Evolutionary conservation across 1,284 basidiomycete genomes (phyloP).

Genomic region (Fomitopsis schrenkii): DNA sequence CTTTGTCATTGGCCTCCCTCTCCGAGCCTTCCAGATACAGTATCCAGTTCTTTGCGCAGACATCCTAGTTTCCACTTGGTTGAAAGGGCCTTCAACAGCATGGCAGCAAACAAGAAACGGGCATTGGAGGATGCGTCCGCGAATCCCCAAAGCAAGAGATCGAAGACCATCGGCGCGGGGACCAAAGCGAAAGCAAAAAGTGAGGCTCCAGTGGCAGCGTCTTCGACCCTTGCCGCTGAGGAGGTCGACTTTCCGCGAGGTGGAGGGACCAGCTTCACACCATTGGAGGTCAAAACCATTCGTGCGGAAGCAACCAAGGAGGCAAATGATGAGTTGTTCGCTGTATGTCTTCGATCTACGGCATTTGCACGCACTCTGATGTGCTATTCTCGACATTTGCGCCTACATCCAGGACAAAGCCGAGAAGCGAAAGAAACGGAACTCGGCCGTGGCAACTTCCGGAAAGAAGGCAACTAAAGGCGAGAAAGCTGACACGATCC

Average conservation of each 20-base stretch:
- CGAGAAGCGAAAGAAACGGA: constrained; percentile 47
- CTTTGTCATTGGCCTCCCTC: background rate
- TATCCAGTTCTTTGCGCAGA: too few relatives aligned
- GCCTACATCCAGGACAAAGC: constrained; percentile 24
- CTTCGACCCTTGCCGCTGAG: constrained; percentile 50
- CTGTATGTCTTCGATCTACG: background rate
- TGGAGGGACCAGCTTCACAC: constrained; percentile 78
- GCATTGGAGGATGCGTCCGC: constrained; percentile 48
- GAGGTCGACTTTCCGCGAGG: constrained; percentile 96
- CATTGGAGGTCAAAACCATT: constrained; percentile 87
- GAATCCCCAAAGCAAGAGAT: constrained; percentile 52
- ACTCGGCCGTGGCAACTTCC: constrained; percentile 44
- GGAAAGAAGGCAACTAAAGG: constrained; percentile 26
- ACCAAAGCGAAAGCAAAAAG: constrained; percentile 23
- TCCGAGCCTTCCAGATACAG: too few relatives aligned
- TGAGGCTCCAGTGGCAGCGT: constrained; percentile 20
- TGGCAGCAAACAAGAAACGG: constrained; percentile 46
- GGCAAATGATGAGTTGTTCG: constrained; percentile 75
- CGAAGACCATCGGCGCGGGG: constrained; percentile 32
- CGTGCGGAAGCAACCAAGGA: constrained; percentile 84
- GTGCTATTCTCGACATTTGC: background rate
- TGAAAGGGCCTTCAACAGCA: background rate
- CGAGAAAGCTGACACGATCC: constrained; percentile 44
- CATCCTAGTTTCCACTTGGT: background rate
- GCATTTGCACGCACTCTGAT: background rate